Base-by-base conservation (phyloP, 2,329 filamentous ascomycete genomes). In the Fusarium beomiforme region DNA sequence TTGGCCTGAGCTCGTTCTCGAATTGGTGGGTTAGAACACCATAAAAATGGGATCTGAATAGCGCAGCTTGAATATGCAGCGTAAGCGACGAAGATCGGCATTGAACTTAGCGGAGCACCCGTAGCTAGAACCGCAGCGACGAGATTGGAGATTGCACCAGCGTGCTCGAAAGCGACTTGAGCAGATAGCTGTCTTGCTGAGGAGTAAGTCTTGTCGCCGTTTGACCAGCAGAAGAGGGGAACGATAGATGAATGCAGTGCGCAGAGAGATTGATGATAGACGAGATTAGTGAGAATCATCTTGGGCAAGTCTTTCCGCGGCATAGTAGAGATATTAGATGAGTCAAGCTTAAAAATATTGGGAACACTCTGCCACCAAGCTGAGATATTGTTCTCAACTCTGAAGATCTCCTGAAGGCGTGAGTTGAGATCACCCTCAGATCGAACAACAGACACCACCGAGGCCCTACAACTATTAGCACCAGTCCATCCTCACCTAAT, bases 401-500 rank as follows among this genome's bases (percentile, higher is more conserved):
- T 10, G 3, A 64, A 64, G 1, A 57, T 64, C 0, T 37, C n/a
- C 17, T 17, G 62, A 2, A 57, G 24, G 2, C 59, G 49, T 0
- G 8, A 19, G 1, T 12, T n/a, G 5, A 57, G 31, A 16, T 14
- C 8, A 0, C 1, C 14, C 1, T 37, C 49, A 0, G 31, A 64
- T 37, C 31, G 26, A 0, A 64, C 21, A 1, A 29, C 19, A 3
- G 36, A 33, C 0, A 64, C n/a, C 1, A 64, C 49, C 2, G 49
- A 57, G 0, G 41, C 47, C 62, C 62, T 64, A 0, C 0, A 0
- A 10, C 3, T 0, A 3, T 64, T 3, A 64, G 61, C 2, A 21
- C 1, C 6, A 0, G 0, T 3, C 1, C 7, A 5, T 4, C 3
- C 4, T 5, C 0, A 2, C 1, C 6, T 1, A 8, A 5, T n/a